Evolutionary conservation across 2,329 filamentous ascomycete genomes (phyloP).

Genomic region (Sclerotinia sclerotiorum): DNA sequence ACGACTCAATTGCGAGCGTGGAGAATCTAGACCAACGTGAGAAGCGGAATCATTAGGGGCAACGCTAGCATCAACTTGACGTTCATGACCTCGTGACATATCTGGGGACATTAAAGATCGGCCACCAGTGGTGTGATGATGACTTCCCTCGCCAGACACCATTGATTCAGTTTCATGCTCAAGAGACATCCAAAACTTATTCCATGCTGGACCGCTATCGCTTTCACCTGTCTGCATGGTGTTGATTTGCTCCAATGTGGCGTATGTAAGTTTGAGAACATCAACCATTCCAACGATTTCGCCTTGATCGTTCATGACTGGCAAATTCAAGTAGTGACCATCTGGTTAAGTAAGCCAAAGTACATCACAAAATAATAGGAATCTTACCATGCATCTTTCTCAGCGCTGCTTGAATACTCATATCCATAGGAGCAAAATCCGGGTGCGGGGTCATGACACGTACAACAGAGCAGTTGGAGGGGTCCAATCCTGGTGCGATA

Average conservation of each 20-base stretch:
- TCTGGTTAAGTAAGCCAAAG: slow-evolving; percentile 54
- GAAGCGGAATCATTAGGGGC: slow-evolving; percentile 93
- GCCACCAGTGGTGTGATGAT: slow-evolving; percentile 63
- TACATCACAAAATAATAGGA: not conserved
- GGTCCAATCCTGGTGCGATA: slow-evolving; percentile 93
- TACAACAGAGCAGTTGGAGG: slow-evolving; percentile 92
- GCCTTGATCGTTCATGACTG: slow-evolving; percentile 95
- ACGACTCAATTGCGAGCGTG: slow-evolving; percentile 57
- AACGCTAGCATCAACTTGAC: slow-evolving; percentile 72
- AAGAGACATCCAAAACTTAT: slow-evolving; percentile 98
- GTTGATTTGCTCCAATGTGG: slow-evolving; percentile 96
- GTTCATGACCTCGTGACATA: slow-evolving; percentile 61
- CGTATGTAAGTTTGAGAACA: slow-evolving; percentile 96
- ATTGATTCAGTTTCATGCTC: slow-evolving; percentile 88
- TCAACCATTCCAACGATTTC: slow-evolving; percentile 99
- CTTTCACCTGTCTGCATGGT: slow-evolving; percentile 85
- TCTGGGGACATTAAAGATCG: slow-evolving; percentile 84
- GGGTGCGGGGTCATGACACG: slow-evolving; percentile 99
- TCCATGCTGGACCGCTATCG: slow-evolving; percentile 90
- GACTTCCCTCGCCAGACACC: slow-evolving; percentile 86
- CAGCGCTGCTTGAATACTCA: slow-evolving; percentile 97
- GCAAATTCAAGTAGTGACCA: slow-evolving; percentile 95
- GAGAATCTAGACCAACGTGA: slow-evolving; percentile 80
- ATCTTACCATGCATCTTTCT: slow-evolving; percentile 97
- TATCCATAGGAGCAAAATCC: slow-evolving; percentile 97